phyloP scores from a whole-genome alignment of 768 basidiomycete species.

The Lentinula raphanica region DNA sequence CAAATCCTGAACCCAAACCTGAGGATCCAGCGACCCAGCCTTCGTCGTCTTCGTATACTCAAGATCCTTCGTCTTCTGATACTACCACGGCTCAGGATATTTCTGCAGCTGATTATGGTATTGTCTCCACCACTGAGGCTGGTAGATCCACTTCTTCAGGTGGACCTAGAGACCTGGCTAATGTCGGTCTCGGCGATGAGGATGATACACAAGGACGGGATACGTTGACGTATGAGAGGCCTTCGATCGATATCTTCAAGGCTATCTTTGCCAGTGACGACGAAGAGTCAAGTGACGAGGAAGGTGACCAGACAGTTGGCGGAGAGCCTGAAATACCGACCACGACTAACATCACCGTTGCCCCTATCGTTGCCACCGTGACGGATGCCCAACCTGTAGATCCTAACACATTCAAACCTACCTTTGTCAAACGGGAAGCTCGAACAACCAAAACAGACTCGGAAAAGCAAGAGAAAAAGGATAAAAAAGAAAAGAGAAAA shows the following conservation, averaged over 20 bases:
- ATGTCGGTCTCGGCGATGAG: conserved; percentile 80
- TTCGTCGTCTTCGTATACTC: neutral
- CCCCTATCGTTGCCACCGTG: neutral
- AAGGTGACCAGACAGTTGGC: conserved; percentile 18
- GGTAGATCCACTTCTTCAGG: conserved; percentile 12
- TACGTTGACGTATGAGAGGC: conserved; percentile 82
- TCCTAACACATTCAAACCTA: conserved; percentile 78
- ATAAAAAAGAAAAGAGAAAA: conserved; percentile 34
- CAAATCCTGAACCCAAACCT: conserved; percentile 45
- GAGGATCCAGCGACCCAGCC: neutral
- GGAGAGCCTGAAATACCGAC: conserved; percentile 7
- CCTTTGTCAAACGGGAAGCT: conserved; percentile 66
- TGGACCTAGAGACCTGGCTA: conserved; percentile 59
- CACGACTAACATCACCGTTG: neutral
- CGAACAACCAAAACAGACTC: conserved; percentile 23
- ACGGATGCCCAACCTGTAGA: conserved; percentile 36
- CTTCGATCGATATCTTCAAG: conserved; percentile 91
- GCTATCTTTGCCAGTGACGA: conserved; percentile 97
- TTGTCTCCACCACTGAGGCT: conserved; percentile 7
- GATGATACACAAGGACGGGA: conserved; percentile 87
- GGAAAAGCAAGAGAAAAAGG: conserved; percentile 36
- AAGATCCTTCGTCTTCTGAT: neutral
- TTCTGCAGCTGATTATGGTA: neutral
- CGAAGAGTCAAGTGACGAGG: conserved; percentile 77
- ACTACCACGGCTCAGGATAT: neutral